Percentiles rank a stretch among this genome's conserved stretches.
Evolutionary conservation across 352 stramenopile genomes (phyloP).

Genomic region (Plasmopara halstedii): DNA sequence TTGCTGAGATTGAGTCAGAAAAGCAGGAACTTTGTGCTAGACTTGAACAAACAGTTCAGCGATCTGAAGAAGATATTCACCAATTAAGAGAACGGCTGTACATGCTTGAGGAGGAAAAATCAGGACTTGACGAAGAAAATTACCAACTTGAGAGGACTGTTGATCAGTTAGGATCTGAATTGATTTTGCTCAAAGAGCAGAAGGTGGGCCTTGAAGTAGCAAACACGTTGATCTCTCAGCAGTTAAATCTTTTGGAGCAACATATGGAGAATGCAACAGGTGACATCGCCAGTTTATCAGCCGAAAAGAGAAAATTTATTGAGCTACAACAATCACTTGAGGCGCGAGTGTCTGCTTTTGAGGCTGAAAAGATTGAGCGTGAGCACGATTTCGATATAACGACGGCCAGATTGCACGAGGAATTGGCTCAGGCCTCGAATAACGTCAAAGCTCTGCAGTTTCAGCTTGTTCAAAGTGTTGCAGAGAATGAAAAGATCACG

Average conservation of each 20-base stretch:
- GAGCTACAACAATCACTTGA: constrained; percentile 30
- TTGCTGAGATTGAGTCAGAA: constrained; percentile 46
- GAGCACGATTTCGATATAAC: constrained; percentile 34
- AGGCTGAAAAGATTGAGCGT: constrained; percentile 34
- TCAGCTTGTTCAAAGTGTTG: constrained; percentile 10
- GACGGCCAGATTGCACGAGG: constrained; percentile 16
- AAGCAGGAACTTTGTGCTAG: constrained; percentile 36
- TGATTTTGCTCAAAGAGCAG: constrained; percentile 27
- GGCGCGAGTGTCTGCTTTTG: constrained; percentile 20
- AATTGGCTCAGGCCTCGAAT: constrained; percentile 16
- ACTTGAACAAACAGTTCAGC: constrained; percentile 28
- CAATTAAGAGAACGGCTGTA: constrained; percentile 36
- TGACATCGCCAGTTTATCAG: constrained; percentile 20
- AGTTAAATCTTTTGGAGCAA: constrained; percentile 18
- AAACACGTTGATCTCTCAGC: constrained; percentile 14
- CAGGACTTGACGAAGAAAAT: constrained; percentile 27
- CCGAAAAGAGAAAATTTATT: constrained; percentile 20
- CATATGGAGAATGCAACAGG: constrained; percentile 10
- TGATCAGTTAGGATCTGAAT: constrained; percentile 26
- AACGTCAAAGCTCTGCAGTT: constrained; percentile 14
- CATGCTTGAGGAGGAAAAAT: constrained; percentile 42
- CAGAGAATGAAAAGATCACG: constrained; percentile 18
- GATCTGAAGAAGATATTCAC: constrained; percentile 44
- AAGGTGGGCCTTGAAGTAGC: constrained; percentile 27
- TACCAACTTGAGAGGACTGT: constrained; percentile 28